phyloP scores from a whole-genome alignment of 2,329 filamentous ascomycete species.

The Myotisia sp. region DNA sequence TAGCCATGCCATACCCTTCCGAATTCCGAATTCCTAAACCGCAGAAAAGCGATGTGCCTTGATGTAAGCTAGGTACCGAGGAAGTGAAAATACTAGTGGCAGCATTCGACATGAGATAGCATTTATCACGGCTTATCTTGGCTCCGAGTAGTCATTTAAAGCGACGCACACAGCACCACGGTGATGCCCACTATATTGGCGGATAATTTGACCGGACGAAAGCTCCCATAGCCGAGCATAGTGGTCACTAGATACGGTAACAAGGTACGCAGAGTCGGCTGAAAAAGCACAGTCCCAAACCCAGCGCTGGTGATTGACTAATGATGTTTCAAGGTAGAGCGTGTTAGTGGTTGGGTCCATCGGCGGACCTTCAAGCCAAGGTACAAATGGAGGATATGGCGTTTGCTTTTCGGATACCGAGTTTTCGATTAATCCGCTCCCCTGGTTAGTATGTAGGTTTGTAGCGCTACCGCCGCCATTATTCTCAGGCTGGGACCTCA shows the following conservation, averaged over 20 bases:
- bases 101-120: no score
- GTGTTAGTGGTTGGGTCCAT: conserved; percentile 36
- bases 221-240: conserved; percentile 89
- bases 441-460: not conserved
- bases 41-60: not conserved
- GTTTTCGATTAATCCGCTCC: not conserved
- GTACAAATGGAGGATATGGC: conserved; percentile 20
- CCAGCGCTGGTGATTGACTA: conserved; percentile 86
- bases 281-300: conserved; percentile 96
- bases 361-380: conserved; percentile 25
- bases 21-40: no score
- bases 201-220: conserved; percentile 70
- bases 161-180: conserved; percentile 84
- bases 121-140: no score
- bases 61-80: no score
- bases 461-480: conserved; percentile 2
- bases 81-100: no score
- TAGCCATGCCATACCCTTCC: no score
- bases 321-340: conserved; percentile 68
- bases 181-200: conserved; percentile 92
- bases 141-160: conserved; percentile 62
- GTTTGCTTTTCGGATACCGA: conserved; percentile 9
- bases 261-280: conserved; percentile 81
- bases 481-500: conserved; percentile 3
- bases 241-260: conserved; percentile 86